Percentiles rank a stretch among this genome's conserved stretches.
phyloP scores from a whole-genome alignment of 148 eudicot genomes.

The Cornus suecica region DNA sequence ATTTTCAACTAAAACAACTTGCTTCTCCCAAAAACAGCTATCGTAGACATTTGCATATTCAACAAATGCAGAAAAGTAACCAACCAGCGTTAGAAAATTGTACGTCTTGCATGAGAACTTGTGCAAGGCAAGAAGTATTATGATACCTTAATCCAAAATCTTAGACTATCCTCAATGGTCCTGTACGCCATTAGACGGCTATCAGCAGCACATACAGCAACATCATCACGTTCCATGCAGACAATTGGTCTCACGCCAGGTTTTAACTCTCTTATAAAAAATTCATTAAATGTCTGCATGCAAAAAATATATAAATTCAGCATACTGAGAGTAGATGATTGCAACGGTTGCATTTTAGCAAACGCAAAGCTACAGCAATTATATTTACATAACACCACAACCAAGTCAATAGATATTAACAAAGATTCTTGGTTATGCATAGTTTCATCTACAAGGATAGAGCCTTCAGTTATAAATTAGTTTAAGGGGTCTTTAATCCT shows the following conservation, averaged over 20 bases:
- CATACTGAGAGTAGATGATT: background rate
- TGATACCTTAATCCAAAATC: constrained; percentile 93
- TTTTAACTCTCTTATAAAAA: constrained; percentile 85
- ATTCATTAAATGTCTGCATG: constrained; percentile 93
- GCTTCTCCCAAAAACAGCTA: background rate
- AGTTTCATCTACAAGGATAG: background rate
- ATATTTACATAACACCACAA: constrained; percentile 1
- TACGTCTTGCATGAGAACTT: background rate
- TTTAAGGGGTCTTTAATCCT: background rate
- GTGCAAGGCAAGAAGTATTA: background rate
- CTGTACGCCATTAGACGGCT: constrained; percentile 79
- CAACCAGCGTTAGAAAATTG: background rate
- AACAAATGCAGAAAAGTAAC: background rate
- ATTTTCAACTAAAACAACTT: background rate
- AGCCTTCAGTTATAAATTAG: too few relatives aligned
- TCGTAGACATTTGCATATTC: background rate
- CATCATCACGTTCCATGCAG: constrained; percentile 55
- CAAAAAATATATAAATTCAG: background rate
- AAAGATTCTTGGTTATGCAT: background rate
- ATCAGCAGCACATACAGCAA: constrained; percentile 96
- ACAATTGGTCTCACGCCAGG: constrained; percentile 84
- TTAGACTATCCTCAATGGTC: constrained; percentile 58
- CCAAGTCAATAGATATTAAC: background rate
- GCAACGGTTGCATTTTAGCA: background rate
- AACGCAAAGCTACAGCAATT: background rate